Evolutionary conservation across 163 green algal genomes (phyloP), one percentile per base, ranked within the genome.

Genomic region (Scenedesmus sp.): DNA sequence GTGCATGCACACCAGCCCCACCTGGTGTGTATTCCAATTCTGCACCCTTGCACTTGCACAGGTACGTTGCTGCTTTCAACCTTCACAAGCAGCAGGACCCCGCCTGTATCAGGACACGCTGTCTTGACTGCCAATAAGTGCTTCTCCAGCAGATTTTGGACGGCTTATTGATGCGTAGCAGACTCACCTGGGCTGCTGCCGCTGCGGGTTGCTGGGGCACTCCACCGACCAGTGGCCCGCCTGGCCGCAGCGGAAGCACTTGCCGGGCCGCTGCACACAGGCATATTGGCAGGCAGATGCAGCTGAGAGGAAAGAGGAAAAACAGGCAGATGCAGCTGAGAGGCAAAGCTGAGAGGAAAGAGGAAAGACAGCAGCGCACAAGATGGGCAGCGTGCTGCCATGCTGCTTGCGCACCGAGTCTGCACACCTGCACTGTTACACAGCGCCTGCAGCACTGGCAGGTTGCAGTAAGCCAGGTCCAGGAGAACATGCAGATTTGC

Each of bases 231-330:
- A 94, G 91, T 95, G 93, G 67, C 93, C 93, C 16, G 88, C 88
- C 79, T 90, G 10, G 7, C 93, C 93, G 86, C 93, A 95, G 18
- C 76, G 7, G 60, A 82, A 93, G 88, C 93, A 95, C 83, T 93
- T 91, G 66, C 93, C 93, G 16, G 84, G 84, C 15, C 93, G 93
- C 93, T 94, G 87, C 55, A 66, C 0, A 52, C 9, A 55, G 59
- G 9, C 10, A 67, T 8, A n/a, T 2, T 55, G 15, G 54, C 54
- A 34, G 54, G 82, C 82, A 46, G 8, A 18, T 46, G 34, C 34
- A 46, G 34, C 34, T 46, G 34, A 4, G 46, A 18, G 82, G 20
- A 66, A 62, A 46, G 46, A 15, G 82, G 20, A 13, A 15, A 46
- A 8, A 16, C 55, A 62, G 7, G 46, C 82, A 87, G 82, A 46